Evolutionary conservation across 768 basidiomycete species (phyloP).

Genomic region (Podaxis pistillaris): DNA sequence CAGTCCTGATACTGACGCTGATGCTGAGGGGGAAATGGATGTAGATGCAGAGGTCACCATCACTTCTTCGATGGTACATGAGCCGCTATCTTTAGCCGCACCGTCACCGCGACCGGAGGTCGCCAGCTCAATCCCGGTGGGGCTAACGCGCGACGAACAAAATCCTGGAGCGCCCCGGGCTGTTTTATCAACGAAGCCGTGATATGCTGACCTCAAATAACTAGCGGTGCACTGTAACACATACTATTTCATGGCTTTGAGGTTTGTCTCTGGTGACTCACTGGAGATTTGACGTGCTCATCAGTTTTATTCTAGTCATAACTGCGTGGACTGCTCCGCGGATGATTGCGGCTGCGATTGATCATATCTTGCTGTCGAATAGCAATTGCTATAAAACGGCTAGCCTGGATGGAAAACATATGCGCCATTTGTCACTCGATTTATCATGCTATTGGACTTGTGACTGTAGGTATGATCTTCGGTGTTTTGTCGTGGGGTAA

Average conservation of each 20-base stretch:
- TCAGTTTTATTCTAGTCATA: neutral
- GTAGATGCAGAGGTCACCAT: conserved; percentile 21
- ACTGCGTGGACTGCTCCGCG: neutral
- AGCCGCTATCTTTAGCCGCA: neutral
- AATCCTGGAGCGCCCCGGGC: neutral
- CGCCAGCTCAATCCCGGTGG: neutral
- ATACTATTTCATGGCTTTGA: neutral
- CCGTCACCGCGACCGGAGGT: neutral
- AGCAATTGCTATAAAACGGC: neutral
- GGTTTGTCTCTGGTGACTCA: neutral
- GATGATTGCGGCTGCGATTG: neutral
- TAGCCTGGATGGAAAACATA: neutral
- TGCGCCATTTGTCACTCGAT: neutral
- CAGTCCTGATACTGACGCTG: conserved; percentile 24
- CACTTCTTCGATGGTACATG: neutral
- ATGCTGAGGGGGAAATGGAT: conserved; percentile 35
- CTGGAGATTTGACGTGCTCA: neutral
- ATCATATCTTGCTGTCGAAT: neutral
- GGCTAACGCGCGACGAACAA: neutral
- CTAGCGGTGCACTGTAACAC: neutral
- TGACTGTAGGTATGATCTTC: neutral
- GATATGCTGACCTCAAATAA: neutral
- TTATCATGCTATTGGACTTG: neutral
- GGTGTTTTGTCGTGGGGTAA: neutral
- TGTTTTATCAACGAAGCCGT: neutral